These are phyloP conservation scores for Ceratocystis huliohia DNA, from an alignment of 2,329 filamentous ascomycete genomes.

Conservation along the genomic window DNA sequence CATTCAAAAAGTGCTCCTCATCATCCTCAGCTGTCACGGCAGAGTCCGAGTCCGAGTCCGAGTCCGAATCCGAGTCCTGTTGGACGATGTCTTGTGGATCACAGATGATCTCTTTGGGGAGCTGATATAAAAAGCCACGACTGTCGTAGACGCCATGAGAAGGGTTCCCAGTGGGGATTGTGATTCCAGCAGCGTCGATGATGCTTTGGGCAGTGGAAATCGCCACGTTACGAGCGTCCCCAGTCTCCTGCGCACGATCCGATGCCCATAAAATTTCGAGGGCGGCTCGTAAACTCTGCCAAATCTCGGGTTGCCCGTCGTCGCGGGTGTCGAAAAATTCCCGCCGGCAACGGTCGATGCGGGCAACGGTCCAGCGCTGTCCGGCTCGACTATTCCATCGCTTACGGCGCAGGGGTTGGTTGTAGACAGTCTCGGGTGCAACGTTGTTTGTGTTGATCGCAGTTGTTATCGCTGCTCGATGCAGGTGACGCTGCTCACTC, in stretches of 20 bases:
- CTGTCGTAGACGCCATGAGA: constrained; percentile 61
- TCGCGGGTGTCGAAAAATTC: constrained; percentile 90
- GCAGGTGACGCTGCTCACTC: neutral
- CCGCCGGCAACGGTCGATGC: constrained; percentile 56
- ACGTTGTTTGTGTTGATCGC: neutral
- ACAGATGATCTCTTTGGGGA: constrained; percentile 55
- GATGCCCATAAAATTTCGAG: constrained; percentile 54
- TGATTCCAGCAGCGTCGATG: constrained; percentile 64
- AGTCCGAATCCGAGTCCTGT: constrained; percentile 29
- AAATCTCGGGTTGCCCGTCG: constrained; percentile 63
- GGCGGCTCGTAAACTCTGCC: constrained; percentile 59
- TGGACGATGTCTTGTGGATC: constrained; percentile 47
- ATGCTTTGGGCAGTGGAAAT: constrained; percentile 65
- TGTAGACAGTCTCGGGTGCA: constrained; percentile 32
- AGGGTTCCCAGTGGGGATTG: constrained; percentile 59
- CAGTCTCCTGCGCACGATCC: constrained; percentile 30
- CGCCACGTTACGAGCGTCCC: constrained; percentile 29
- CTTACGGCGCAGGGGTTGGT: constrained; percentile 53
- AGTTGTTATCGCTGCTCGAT: neutral
- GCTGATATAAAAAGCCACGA: constrained; percentile 54
- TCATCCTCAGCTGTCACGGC: constrained; percentile 26
- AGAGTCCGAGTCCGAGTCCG: constrained; percentile 22
- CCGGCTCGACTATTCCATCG: constrained; percentile 38
- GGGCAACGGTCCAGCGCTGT: constrained; percentile 54
- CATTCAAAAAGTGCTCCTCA: constrained; percentile 19